These are phyloP conservation scores for Platanthera guangdongensis DNA, from an alignment of 106 monocot genomes.

Conservation along the genomic window DNA sequence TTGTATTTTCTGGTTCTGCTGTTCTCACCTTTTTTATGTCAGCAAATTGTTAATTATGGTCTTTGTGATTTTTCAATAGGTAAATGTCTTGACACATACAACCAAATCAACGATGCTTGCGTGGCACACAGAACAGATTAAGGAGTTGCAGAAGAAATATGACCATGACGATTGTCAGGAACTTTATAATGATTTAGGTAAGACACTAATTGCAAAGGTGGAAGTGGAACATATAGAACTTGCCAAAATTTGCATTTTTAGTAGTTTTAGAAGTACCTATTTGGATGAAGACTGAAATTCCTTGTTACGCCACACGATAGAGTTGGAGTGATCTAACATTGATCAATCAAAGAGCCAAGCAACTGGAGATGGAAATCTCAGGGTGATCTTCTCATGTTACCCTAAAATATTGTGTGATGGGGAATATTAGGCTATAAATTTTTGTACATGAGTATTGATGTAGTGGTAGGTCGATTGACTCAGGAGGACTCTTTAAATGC, in stretches of 20 bases:
- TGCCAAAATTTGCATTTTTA: background rate
- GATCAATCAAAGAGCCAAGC: slow-evolving; percentile 1
- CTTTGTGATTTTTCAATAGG: slow-evolving; percentile 2
- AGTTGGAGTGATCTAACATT: background rate
- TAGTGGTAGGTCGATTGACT: no score
- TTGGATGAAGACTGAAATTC: background rate
- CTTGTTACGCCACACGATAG: background rate
- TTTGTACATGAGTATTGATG: background rate
- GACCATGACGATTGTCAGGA: slow-evolving; percentile 23
- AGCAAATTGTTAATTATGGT: background rate
- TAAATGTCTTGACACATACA: slow-evolving; percentile 40
- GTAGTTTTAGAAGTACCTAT: background rate
- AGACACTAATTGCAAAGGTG: background rate
- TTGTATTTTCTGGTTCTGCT: background rate
- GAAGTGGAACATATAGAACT: background rate
- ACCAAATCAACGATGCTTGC: slow-evolving; percentile 15
- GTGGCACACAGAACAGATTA: slow-evolving; percentile 27
- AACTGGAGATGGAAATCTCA: background rate
- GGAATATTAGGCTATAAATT: background rate
- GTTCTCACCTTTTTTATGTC: background rate
- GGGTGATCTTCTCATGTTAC: background rate
- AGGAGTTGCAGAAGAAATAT: slow-evolving; percentile 23
- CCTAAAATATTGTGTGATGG: background rate
- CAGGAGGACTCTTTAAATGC: no score
- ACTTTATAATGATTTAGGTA: slow-evolving; percentile 16